Evolutionary conservation across 495 filamentous ascomycete genomes (phyloP).

Genomic region (Tricharina praecox): DNA sequence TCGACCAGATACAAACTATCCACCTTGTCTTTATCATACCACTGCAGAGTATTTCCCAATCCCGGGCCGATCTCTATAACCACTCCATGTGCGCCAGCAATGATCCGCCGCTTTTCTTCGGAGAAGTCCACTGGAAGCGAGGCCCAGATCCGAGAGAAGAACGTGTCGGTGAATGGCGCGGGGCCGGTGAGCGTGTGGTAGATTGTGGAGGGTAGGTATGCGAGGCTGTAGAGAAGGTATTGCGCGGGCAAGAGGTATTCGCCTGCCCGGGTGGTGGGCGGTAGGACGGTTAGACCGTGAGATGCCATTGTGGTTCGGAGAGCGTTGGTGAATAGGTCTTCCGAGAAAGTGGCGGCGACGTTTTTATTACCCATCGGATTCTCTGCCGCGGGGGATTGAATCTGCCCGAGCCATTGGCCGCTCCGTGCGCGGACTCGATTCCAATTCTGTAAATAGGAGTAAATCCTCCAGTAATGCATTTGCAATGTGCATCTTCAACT

Average conservation of each 20-base stretch:
- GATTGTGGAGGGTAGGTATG: not conserved
- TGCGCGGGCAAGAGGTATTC: not conserved
- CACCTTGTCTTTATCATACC: constrained; percentile 6
- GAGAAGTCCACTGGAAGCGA: not conserved
- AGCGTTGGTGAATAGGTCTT: too few species aligned
- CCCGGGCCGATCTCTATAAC: constrained; percentile 11
- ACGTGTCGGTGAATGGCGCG: not conserved
- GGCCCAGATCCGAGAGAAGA: not conserved
- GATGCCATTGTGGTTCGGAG: too few species aligned
- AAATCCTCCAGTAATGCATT: too few species aligned
- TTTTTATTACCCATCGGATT: too few species aligned
- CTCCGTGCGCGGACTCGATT: too few species aligned
- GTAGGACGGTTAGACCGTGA: not conserved
- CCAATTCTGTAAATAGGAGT: too few species aligned
- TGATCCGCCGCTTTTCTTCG: constrained; percentile 2
- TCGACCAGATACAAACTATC: constrained; percentile 6
- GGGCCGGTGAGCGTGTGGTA: not conserved
- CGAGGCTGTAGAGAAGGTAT: not conserved
- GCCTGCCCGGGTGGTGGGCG: not conserved
- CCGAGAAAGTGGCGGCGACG: too few species aligned
- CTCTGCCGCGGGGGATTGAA: too few species aligned
- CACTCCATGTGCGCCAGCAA: constrained; percentile 1
- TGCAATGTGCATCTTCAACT: too few species aligned
- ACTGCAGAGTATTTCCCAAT: constrained; percentile 1
- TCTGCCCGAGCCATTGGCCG: too few species aligned